phyloP scores from a whole-genome alignment of 345 rosid species.

The Sisymbrium altissimum region DNA sequence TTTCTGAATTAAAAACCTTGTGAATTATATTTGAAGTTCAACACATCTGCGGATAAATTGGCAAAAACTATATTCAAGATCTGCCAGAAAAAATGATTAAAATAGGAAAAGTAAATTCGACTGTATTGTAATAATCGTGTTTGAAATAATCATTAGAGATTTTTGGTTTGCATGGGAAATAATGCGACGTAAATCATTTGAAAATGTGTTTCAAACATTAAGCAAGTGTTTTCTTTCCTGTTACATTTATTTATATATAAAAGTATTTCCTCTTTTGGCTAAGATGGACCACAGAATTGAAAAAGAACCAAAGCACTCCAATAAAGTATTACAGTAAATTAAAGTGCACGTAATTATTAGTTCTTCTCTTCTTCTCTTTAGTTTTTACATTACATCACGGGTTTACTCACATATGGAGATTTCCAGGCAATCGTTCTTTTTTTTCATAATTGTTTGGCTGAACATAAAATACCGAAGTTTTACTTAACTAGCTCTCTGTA shows the following conservation, averaged over 20 bases:
- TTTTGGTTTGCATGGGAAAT: conserved; percentile 33
- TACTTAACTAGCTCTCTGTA: neutral
- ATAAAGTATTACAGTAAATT: conserved; percentile 35
- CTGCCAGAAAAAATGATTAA: neutral
- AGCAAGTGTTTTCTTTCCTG: neutral
- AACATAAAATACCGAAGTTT: neutral
- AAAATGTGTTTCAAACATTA: conserved; percentile 18
- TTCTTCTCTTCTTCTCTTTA: neutral
- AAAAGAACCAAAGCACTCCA: conserved; percentile 28
- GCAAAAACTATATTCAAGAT: conserved; percentile 1
- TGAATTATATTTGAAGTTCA: neutral
- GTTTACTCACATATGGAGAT: neutral
- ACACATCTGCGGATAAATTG: neutral
- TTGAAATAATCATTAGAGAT: conserved; percentile 24
- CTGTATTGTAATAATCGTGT: conserved; percentile 36
- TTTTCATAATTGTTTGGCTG: neutral
- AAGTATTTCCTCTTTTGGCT: conserved; percentile 38
- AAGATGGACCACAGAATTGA: conserved; percentile 23
- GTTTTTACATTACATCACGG: conserved; percentile 18
- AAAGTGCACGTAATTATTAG: conserved; percentile 30
- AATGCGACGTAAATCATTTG: conserved; percentile 26
- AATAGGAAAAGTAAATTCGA: conserved; percentile 15
- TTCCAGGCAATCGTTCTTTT: neutral
- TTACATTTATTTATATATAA: neutral
- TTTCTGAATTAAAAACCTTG: neutral